These are phyloP conservation scores for Mycena floridula DNA, from an alignment of 768 basidiomycete genomes.

Conservation along the genomic window DNA sequence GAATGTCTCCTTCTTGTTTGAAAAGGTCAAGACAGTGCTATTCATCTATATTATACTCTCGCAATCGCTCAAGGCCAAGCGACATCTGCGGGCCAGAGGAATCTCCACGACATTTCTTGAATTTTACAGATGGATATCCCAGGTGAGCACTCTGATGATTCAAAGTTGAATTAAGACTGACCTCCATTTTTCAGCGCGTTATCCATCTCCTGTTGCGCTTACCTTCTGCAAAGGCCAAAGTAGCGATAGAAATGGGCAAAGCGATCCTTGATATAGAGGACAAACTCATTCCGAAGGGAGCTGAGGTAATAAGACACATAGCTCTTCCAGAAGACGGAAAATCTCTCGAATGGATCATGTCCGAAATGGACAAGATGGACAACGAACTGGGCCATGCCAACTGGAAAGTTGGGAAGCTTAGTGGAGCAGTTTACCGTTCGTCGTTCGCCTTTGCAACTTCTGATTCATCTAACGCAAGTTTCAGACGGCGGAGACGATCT, in stretches of 20 bases:
- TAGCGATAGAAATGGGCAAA: constrained; percentile 56
- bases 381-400: constrained; percentile 37
- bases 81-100: constrained; percentile 64
- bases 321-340: constrained; percentile 60
- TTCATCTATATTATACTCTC: constrained; percentile 54
- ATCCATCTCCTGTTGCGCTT: constrained; percentile 54
- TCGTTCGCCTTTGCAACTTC: constrained; percentile 6
- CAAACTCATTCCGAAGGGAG: constrained; percentile 60
- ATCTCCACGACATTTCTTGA: constrained; percentile 41
- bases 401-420: constrained; percentile 71
- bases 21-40: constrained; percentile 48
- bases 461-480: not conserved
- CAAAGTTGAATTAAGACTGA: no score
- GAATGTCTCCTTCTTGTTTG: constrained; percentile 27
- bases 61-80: constrained; percentile 45
- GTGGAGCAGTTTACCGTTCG: constrained; percentile 84
- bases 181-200: constrained; percentile 41
- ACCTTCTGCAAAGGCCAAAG: constrained; percentile 53
- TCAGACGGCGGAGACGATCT: constrained; percentile 81
- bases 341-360: constrained; percentile 64
- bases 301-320: constrained; percentile 58
- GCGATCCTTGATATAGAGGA: constrained; percentile 61
- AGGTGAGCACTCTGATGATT: constrained; percentile 33
- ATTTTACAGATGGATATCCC: constrained; percentile 43
- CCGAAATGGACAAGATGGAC: constrained; percentile 82